These are phyloP conservation scores for Albatrellus ellisii DNA, from an alignment of 768 basidiomycete species.

Conservation along the genomic window DNA sequence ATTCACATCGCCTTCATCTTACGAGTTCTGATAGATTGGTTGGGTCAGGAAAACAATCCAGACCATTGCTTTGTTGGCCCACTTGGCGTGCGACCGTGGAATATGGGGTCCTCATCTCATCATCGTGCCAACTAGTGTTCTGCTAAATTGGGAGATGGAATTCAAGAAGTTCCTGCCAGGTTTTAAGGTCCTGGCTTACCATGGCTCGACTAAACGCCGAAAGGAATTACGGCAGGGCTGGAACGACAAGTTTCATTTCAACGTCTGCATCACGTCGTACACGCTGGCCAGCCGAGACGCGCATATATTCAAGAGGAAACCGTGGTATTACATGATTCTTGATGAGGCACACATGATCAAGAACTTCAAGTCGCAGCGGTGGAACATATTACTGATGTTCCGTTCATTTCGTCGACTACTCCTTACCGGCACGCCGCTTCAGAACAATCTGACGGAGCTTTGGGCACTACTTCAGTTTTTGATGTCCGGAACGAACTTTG, in stretches of 20 bases:
- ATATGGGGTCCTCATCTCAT: constrained; percentile 93
- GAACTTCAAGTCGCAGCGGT: constrained; percentile 88
- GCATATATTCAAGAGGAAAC: constrained; percentile 82
- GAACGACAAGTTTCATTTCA: constrained; percentile 82
- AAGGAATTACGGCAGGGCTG: constrained; percentile 86
- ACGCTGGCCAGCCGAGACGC: constrained; percentile 86
- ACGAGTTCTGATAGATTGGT: constrained; percentile 1
- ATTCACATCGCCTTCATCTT: neutral
- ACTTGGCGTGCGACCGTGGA: constrained; percentile 80
- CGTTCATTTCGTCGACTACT: constrained; percentile 76
- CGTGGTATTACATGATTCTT: constrained; percentile 93
- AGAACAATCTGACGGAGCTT: constrained; percentile 92
- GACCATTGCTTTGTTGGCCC: constrained; percentile 87
- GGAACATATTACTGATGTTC: constrained; percentile 87
- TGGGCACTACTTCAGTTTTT: constrained; percentile 95
- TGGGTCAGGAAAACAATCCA: constrained; percentile 87
- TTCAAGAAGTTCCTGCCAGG: constrained; percentile 93
- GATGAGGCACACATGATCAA: constrained; percentile 98
- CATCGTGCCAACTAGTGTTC: constrained; percentile 84
- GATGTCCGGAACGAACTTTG: constrained; percentile 82
- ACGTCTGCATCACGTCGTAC: constrained; percentile 92
- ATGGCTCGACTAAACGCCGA: constrained; percentile 79
- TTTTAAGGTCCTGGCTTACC: constrained; percentile 79
- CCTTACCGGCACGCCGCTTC: constrained; percentile 89
- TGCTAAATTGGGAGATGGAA: constrained; percentile 95